phyloP scores from a whole-genome alignment of 2,329 filamentous ascomycete genomes.

The Colletotrichum spaethianum region DNA sequence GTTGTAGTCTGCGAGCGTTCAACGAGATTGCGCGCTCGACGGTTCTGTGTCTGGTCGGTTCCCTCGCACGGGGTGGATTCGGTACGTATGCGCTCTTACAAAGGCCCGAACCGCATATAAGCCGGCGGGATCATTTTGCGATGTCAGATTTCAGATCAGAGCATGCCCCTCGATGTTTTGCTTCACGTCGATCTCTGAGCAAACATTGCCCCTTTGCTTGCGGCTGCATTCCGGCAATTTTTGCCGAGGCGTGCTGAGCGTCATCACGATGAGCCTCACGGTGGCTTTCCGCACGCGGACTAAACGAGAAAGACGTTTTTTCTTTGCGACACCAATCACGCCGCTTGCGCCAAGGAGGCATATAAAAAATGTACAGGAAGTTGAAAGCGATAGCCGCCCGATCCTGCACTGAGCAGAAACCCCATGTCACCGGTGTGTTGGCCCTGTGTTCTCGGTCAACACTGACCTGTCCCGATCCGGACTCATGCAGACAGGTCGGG shows the following conservation, averaged over 20 bases:
- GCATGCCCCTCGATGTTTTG: not conserved
- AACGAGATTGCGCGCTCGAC: conserved; percentile 25
- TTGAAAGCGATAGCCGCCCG: not conserved
- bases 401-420: not conserved
- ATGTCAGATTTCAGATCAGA: conserved; percentile 31
- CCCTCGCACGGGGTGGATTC: not conserved
- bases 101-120: conserved; percentile 33
- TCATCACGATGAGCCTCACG: not conserved
- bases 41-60: not conserved
- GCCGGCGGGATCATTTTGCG: not conserved
- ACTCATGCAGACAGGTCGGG: not conserved
- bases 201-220: not conserved
- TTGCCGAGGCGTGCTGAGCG: not conserved
- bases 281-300: not conserved
- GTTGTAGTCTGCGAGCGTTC: conserved; percentile 23
- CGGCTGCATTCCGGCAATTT: not conserved
- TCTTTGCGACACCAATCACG: not conserved
- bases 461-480: not conserved
- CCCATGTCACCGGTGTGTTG: conserved; percentile 19
- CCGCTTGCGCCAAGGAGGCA: not conserved
- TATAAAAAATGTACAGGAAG: not conserved
- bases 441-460: conserved; percentile 22
- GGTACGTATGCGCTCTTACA: not conserved
- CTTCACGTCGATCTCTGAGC: not conserved
- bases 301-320: too few relatives aligned